Base-by-base conservation (phyloP, 23 red algal species). In the Agarophyton chilense region DNA sequence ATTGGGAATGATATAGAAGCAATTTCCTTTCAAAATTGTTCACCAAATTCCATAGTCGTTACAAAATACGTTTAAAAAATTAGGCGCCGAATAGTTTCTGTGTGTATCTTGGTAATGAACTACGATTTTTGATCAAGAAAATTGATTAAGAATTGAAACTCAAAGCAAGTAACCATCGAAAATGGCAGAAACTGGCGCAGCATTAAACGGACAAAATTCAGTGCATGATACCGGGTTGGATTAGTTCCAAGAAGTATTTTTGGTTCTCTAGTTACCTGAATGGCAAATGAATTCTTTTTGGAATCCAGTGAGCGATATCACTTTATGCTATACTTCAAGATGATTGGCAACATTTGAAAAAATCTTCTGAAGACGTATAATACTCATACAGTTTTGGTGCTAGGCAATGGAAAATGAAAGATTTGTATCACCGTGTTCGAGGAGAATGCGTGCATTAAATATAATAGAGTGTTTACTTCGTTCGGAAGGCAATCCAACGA, bases 31-130 rank as follows among this genome's bases (percentile, higher is more conserved):
- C 0, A 1, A 0, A 53, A 0, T 22, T 35, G 13, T 49, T 0
- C 49, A 32, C n/a, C 56, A 17, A 79, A 39, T 25, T 11, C 31
- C 3, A 21, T 18, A 1, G 46, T 56, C 21, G 75, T 79, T 29
- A 22, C 47, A 35, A 4, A 10, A 47, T 79, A 79, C 21, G 56
- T 79, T 79, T 54, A 7, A 3, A 79, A n/a, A 39, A 79, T 55
- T n/a, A n/a, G n/a, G n/a, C n/a, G n/a, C n/a, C n/a, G n/a, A n/a
- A n/a, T n/a, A n/a, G n/a, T n/a, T n/a, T n/a, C n/a, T n/a, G n/a
- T n/a, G n/a, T n/a, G n/a, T n/a, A n/a, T n/a, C n/a, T n/a, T n/a
- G n/a, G n/a, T n/a, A n/a, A n/a, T n/a, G n/a, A n/a, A n/a, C n/a
- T n/a, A n/a, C n/a, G n/a, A n/a, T n/a, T n/a, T n/a, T n/a, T n/a